Evolutionary conservation across 2,329 filamentous ascomycete species (phyloP).

Genomic region (Colletotrichum chrysophilum): DNA sequence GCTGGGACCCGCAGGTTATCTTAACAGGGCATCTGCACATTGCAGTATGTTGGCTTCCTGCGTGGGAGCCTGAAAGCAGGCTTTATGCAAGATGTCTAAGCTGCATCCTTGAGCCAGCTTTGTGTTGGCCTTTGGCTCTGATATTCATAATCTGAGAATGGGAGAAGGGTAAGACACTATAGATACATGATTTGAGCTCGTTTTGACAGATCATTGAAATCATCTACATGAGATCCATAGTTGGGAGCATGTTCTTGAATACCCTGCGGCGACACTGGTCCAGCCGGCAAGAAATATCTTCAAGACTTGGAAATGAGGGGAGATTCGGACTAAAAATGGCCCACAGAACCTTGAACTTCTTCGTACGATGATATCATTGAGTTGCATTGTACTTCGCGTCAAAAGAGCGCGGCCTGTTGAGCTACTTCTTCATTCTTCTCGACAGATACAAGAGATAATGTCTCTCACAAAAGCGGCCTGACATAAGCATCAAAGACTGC

Average conservation of each 20-base stretch:
- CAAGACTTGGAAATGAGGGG: too few species aligned
- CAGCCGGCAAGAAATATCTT: not conserved
- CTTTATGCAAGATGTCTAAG: not conserved
- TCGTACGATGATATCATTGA: too few species aligned
- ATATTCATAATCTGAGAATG: not conserved
- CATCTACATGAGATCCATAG: rapidly evolving
- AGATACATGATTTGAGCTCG: not conserved
- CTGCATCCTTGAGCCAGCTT: not conserved
- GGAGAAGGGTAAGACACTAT: not conserved
- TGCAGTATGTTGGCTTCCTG: not conserved
- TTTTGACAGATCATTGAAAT: rapidly evolving
- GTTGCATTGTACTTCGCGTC: not conserved
- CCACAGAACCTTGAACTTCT: too few species aligned
- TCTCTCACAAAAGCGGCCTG: not conserved
- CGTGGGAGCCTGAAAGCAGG: not conserved
- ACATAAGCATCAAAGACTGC: not conserved
- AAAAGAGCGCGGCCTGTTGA: rapidly evolving
- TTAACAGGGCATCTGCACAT: not conserved
- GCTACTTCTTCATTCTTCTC: not conserved
- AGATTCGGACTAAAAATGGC: too few species aligned
- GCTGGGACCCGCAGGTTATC: rapidly evolving
- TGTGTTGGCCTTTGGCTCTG: rapidly evolving
- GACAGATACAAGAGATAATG: too few species aligned
- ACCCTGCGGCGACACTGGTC: not conserved
- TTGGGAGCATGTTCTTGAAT: not conserved